Evolutionary conservation across 768 basidiomycete genomes (phyloP).

Genomic region (Podaxis pistillaris): DNA sequence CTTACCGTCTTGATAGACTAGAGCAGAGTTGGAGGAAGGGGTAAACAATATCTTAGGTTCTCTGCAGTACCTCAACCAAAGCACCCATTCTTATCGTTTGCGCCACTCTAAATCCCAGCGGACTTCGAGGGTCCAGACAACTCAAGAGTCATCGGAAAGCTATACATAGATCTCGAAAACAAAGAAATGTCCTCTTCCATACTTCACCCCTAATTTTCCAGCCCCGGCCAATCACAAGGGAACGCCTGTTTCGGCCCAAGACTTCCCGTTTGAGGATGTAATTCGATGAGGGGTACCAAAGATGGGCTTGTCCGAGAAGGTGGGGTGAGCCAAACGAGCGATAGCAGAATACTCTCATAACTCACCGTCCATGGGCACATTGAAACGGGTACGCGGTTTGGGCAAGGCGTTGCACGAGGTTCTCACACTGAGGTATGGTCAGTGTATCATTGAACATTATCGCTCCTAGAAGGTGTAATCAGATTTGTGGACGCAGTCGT

Average conservation of each 20-base stretch:
- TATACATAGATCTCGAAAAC: conserved; percentile 10
- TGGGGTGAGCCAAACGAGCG: background rate
- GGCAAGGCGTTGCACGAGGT: conserved; percentile 66
- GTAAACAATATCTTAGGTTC: background rate
- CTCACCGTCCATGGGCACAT: conserved; percentile 92
- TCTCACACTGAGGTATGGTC: conserved; percentile 61
- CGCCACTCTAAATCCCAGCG: conserved; percentile 1
- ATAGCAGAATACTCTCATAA: conserved; percentile 15
- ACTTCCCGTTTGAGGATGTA: conserved; percentile 18
- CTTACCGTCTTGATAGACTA: background rate
- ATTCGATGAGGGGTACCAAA: conserved; percentile 36
- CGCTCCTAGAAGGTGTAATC: conserved; percentile 57
- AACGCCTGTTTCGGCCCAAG: conserved; percentile 18
- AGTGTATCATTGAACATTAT: conserved; percentile 96
- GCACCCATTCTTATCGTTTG: conserved; percentile 7
- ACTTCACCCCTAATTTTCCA: conserved; percentile 16
- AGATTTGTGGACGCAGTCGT: background rate
- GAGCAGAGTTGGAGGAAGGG: background rate
- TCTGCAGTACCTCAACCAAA: background rate
- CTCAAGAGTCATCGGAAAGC: background rate
- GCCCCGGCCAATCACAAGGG: conserved; percentile 25
- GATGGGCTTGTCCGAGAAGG: conserved; percentile 33
- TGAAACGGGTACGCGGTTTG: conserved; percentile 85
- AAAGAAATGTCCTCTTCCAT: conserved; percentile 8
- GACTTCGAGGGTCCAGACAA: conserved; percentile 4